Evolutionary conservation across 257 asterid species (phyloP).

Genomic region (Prunella vulgaris): DNA sequence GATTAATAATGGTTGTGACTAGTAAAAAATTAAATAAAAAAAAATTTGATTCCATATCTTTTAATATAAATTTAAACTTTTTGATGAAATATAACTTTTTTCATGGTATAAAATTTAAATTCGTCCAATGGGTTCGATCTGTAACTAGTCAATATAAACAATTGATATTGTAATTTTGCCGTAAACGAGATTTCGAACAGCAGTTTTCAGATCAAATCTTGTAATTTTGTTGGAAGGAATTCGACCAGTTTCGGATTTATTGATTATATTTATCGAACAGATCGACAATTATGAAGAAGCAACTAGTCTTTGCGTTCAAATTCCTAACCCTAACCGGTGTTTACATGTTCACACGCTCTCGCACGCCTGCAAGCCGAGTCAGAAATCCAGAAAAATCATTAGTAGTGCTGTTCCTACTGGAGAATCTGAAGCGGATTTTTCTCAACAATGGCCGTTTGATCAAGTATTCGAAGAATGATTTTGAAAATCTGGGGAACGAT

Average conservation of each 20-base stretch:
- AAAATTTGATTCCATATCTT: too few species aligned
- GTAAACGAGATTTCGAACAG: not conserved
- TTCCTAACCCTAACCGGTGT: slow-evolving; percentile 29
- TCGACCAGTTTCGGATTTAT: not conserved
- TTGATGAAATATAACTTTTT: too few species aligned
- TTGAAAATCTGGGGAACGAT: slow-evolving; percentile 35
- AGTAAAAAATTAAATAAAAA: too few species aligned
- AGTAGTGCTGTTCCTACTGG: slow-evolving; percentile 30
- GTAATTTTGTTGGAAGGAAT: not conserved
- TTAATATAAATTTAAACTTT: too few species aligned
- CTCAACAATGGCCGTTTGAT: slow-evolving; percentile 26
- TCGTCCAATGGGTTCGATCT: too few species aligned
- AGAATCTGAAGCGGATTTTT: slow-evolving; percentile 32
- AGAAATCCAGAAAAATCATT: slow-evolving; percentile 26
- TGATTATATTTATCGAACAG: not conserved
- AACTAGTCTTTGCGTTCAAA: slow-evolving; percentile 28
- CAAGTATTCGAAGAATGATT: slow-evolving; percentile 27
- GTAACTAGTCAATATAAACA: too few species aligned
- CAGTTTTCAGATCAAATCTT: not conserved
- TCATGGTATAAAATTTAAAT: too few species aligned
- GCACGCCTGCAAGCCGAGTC: slow-evolving; percentile 27
- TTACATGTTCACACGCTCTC: slow-evolving; percentile 41
- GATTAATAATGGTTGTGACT: too few species aligned
- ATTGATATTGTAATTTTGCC: too few species aligned
- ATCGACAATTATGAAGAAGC: slow-evolving; percentile 29